These are phyloP conservation scores for Thielaviopsis ethacetica DNA, from an alignment of 2,329 filamentous ascomycete genomes.

Conservation along the genomic window DNA sequence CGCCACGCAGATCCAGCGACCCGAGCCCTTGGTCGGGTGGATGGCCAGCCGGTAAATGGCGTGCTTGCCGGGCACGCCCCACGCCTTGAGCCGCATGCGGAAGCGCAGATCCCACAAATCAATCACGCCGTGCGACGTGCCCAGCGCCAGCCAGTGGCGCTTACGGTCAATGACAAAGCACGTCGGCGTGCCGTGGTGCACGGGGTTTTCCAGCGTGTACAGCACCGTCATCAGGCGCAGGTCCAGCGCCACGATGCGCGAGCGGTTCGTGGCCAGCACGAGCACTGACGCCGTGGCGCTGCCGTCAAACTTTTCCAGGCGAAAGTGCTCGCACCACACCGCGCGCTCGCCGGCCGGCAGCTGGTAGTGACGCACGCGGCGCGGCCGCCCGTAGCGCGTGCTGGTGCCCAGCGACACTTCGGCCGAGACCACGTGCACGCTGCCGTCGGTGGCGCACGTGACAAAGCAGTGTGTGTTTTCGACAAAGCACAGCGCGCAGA, in stretches of 20 bases:
- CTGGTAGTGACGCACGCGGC: conserved; percentile 62
- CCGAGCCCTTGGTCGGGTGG: conserved; percentile 62
- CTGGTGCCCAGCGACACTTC: conserved; percentile 28
- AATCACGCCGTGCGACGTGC: conserved; percentile 82
- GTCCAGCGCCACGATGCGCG: conserved; percentile 69
- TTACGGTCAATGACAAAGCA: conserved; percentile 79
- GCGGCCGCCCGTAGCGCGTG: conserved; percentile 63
- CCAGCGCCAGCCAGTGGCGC: conserved; percentile 79
- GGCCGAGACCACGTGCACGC: conserved; percentile 78
- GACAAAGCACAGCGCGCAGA: conserved; percentile 75
- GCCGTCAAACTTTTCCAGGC: conserved; percentile 46
- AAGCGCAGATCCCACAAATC: conserved; percentile 97
- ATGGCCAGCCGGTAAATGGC: conserved; percentile 65
- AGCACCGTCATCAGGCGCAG: conserved; percentile 71
- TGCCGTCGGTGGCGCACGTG: conserved; percentile 79
- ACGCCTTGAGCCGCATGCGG: conserved; percentile 68
- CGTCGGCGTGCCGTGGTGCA: conserved; percentile 81
- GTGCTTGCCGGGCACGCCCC: conserved; percentile 69
- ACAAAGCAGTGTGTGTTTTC: conserved; percentile 90
- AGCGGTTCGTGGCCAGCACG: conserved; percentile 71
- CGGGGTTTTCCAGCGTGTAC: conserved; percentile 68
- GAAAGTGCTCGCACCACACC: conserved; percentile 86
- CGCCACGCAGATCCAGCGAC: conserved; percentile 74
- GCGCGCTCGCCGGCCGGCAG: conserved; percentile 60
- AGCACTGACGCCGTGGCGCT: conserved; percentile 44